Base-by-base conservation (phyloP, 495 filamentous ascomycete genomes). In the Talaromyces stipitatus region DNA sequence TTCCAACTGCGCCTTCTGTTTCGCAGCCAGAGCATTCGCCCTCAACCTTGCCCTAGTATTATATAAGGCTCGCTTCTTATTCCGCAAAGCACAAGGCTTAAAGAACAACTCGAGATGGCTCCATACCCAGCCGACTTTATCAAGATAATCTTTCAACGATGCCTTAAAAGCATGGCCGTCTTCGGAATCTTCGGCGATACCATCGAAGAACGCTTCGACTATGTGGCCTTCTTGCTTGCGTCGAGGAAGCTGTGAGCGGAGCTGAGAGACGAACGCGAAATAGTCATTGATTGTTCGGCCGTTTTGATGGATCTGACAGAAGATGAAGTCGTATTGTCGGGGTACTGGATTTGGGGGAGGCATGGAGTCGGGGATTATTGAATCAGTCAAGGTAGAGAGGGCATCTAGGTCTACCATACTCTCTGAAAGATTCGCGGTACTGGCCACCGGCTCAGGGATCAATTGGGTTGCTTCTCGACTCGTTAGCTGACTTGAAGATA, bases 71-170 rank as follows among this genome's bases (percentile, higher is more conserved):
- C 16, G 36, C 18, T 16, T 33, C 51, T 38, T 33, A n/a, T 54
- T 54, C 10, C 32, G 30, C n/a, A 22, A n/a, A 4, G 48, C 27
- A 30, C 48, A 26, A 4, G 48, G 48, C 7, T 20, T 33, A 28
- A 43, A 57, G 22, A 57, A 57, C 5, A 12, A 26, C 56, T 62
- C 50, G n/a, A 63, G 4, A 2, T 22, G 54, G 28, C 57, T 56
- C 72, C 70, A 70, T 8, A 62, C 61, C 60, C 62, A 69, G 10
- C 60, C 64, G 4, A 20, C 48, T 14, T 55, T 26, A 6, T 65
- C 58, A 43, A 71, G 55, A 29, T 55, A 51, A 11, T 61, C 50
- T 54, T 64, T 60, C 30, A 66, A 8, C 16, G 16, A n/a, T 16
- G 54, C 43, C 26, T 55, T 59, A 7, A 58, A 26, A 30, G 36